A percentile compares a stretch with the other conserved stretches of the same genome.
These are phyloP conservation scores for Terfezia boudieri DNA, from an alignment of 495 filamentous ascomycete species.

Conservation along the genomic window DNA sequence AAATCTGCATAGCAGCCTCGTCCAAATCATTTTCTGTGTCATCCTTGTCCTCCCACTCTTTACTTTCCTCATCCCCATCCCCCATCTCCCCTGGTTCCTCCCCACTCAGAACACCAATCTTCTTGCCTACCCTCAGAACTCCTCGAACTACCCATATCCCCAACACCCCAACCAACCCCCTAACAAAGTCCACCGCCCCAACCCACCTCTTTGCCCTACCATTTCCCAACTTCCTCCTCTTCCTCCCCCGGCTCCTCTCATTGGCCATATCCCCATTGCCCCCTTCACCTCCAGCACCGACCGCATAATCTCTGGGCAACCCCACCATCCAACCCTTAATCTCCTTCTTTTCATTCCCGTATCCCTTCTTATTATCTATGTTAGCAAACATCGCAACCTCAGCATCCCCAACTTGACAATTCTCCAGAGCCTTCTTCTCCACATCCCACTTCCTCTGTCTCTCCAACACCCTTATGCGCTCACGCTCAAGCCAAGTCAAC, in stretches of 20 bases:
- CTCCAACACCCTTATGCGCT: conserved; percentile 43
- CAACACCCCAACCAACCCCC: neutral
- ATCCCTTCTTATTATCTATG: neutral
- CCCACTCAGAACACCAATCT: too few species aligned
- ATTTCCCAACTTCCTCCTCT: neutral
- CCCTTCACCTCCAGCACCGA: neutral
- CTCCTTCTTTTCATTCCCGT: neutral
- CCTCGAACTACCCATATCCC: neutral
- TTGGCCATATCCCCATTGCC: neutral
- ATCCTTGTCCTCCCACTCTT: conserved; percentile 23
- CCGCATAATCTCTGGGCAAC: neutral
- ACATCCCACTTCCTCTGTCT: conserved; percentile 24
- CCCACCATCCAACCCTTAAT: neutral
- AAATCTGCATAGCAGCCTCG: conserved; percentile 35
- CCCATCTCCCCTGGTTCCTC: too few species aligned
- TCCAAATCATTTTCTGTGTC: conserved; percentile 15
- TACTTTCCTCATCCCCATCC: conserved; percentile 25
- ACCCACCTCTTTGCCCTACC: neutral
- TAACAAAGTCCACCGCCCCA: neutral
- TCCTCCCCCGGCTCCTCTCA: neutral
- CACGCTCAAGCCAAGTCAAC: conserved; percentile 87
- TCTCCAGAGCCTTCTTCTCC: neutral
- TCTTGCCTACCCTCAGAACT: neutral
- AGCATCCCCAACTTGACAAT: too few species aligned
- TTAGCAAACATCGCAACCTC: too few species aligned